Base-by-base conservation (phyloP, 129 eudicot species). In the Arctium lappa region DNA sequence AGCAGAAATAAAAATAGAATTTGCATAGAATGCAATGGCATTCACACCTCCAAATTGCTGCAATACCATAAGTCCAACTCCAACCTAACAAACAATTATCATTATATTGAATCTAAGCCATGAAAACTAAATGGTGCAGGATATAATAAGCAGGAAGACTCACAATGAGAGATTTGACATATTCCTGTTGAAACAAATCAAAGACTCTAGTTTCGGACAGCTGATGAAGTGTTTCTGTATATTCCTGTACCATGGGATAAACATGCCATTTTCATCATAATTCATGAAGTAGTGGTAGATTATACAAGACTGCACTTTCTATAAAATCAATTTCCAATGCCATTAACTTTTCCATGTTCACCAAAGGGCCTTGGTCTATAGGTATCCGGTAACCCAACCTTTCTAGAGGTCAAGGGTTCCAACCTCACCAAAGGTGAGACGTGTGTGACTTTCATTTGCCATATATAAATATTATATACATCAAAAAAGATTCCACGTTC, bases 31-130 rank as follows among this genome's bases (percentile, higher is more conserved):
- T 18, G 93, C 90, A 69, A 93, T 91, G 6, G 90, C 99, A 72
- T 88, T 93, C 53, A 91, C 90, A 56, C 99, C 99, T 80, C 97
- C 95, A 82, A 93, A 90, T 89, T 93, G 97, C 77, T 89, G 98
- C 81, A 95, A 77, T 74, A 88, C 90, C 98, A 95, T 95, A 71
- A 95, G 88, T 50, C 99, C 97, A 44, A 92, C 92, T 71, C 97
- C 96, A 73, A 95, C 89, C 98, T 95, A 81, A 16, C 42, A 87
- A 65, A 68, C 12, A 79, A 86, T 16, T 65, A 13, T 37, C 62
- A 77, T 69, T 11, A 72, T 74, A 33, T 5, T 27, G 40, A n/a
- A 18, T 29, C 22, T 2, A 75, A 60, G 38, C 66, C 82, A 60
- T 29, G 76, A 74, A 53, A 53, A 33, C 56, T 63, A 38, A 18